phyloP scores from a whole-genome alignment of 768 basidiomycete genomes.

The Agrocybe chaxingu region DNA sequence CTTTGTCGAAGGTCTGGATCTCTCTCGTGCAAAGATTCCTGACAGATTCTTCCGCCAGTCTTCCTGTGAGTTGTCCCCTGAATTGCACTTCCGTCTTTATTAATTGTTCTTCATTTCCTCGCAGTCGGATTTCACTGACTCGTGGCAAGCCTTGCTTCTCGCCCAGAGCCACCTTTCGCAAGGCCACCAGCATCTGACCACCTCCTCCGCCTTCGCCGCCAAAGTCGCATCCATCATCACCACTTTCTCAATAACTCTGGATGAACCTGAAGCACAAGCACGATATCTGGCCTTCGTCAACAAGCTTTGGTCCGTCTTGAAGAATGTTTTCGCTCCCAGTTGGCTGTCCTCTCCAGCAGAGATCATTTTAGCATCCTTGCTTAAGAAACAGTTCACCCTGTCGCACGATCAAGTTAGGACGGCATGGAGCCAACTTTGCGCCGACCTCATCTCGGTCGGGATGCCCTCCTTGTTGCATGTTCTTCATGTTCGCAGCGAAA shows the following conservation, averaged over 20 bases:
- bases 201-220: conserved; percentile 29
- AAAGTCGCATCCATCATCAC: conserved; percentile 31
- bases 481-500: conserved; percentile 24
- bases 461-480: conserved; percentile 36
- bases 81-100: not conserved
- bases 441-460: conserved; percentile 40
- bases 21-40: conserved; percentile 9
- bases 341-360: conserved; percentile 44
- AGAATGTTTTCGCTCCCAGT: conserved; percentile 39
- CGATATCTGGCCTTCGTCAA: conserved; percentile 34
- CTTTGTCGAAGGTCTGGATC: conserved; percentile 17
- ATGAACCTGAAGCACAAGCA: conserved; percentile 26
- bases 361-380: conserved; percentile 39
- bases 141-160: conserved; percentile 60
- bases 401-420: conserved; percentile 32
- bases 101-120: not conserved
- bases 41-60: conserved; percentile 4
- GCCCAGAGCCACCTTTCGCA: conserved; percentile 42
- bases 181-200: conserved; percentile 30
- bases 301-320: conserved; percentile 51
- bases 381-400: conserved; percentile 41
- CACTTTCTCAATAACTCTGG: conserved; percentile 28
- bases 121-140: conserved; percentile 36
- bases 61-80: conserved; percentile 1
- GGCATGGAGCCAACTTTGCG: conserved; percentile 49